These are phyloP conservation scores for Syzygium oleosum DNA, from an alignment of 345 rosid genomes.

Conservation along the genomic window DNA sequence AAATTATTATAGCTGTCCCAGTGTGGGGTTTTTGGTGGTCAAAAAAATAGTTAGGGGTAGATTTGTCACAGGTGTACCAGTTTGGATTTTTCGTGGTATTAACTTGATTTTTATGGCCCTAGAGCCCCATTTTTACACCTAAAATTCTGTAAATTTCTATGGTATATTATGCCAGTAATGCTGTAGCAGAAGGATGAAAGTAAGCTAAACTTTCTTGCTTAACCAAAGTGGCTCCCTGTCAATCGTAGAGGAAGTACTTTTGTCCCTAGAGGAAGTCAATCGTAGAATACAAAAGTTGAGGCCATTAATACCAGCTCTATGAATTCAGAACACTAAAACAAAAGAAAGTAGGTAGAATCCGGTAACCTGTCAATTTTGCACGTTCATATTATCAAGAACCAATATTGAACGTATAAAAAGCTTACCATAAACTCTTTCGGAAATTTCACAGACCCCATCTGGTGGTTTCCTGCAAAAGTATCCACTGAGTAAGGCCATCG, in stretches of 20 bases:
- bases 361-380: background rate
- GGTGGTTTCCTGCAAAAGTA: constrained; percentile 71
- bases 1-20: no score
- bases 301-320: background rate
- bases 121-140: background rate
- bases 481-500: constrained; percentile 68
- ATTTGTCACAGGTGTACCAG: no score
- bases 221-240: background rate
- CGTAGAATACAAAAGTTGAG: background rate
- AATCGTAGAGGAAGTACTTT: background rate
- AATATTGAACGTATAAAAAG: background rate
- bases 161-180: background rate
- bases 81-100: no score
- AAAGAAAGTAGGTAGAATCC: background rate
- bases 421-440: constrained; percentile 71
- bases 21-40: no score
- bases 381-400: background rate
- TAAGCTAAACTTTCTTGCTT: background rate
- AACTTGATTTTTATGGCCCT: background rate
- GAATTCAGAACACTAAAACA: background rate
- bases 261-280: background rate
- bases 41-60: no score
- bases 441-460: constrained; percentile 81
- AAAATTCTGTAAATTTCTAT: background rate
- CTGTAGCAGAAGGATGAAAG: background rate